Evolutionary conservation across 768 basidiomycete species (phyloP).

Genomic region (Glaciozyma martinii): DNA sequence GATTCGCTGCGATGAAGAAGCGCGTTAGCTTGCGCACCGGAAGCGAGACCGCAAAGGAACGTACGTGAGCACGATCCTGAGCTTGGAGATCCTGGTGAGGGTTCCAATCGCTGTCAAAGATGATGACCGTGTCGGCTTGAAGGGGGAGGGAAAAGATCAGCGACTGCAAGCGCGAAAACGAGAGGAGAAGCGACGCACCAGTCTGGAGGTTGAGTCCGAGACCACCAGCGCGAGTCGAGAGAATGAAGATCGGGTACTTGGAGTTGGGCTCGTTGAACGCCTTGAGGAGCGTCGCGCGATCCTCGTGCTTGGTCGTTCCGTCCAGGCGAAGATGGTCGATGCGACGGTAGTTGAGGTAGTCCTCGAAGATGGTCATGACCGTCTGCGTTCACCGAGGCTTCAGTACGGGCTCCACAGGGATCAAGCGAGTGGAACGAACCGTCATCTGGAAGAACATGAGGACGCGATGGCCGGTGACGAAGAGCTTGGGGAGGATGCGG

Average conservation of each 20-base stretch:
- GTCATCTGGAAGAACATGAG: slow-evolving; percentile 99
- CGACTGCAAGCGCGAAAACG: slow-evolving; percentile 37
- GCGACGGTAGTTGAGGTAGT: slow-evolving; percentile 59
- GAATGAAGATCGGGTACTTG: slow-evolving; percentile 58
- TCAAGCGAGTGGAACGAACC: slow-evolving; percentile 8
- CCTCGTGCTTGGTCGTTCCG: slow-evolving; percentile 68
- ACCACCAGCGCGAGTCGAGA: slow-evolving; percentile 73
- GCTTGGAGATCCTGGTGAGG: slow-evolving; percentile 95
- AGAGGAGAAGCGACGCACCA: slow-evolving; percentile 94
- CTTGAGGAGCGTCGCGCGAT: slow-evolving; percentile 77
- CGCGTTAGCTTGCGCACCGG: neutral
- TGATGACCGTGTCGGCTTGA: slow-evolving; percentile 30
- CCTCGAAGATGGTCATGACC: slow-evolving; percentile 92
- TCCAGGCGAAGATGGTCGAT: slow-evolving; percentile 83
- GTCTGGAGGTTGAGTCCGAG: slow-evolving; percentile 88
- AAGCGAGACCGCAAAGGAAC: neutral
- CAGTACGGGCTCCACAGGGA: neutral
- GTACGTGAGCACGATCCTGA: slow-evolving; percentile 62
- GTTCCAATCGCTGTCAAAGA: slow-evolving; percentile 58
- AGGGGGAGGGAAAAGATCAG: neutral
- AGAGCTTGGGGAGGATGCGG: slow-evolving; percentile 89
- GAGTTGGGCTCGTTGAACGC: slow-evolving; percentile 67
- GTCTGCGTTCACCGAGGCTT: slow-evolving; percentile 67
- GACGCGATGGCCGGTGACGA: slow-evolving; percentile 81
- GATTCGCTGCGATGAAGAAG: slow-evolving; percentile 75